These are phyloP conservation scores for Fusarium guadeloupense DNA, from an alignment of 2,329 filamentous ascomycete genomes.

Conservation along the genomic window DNA sequence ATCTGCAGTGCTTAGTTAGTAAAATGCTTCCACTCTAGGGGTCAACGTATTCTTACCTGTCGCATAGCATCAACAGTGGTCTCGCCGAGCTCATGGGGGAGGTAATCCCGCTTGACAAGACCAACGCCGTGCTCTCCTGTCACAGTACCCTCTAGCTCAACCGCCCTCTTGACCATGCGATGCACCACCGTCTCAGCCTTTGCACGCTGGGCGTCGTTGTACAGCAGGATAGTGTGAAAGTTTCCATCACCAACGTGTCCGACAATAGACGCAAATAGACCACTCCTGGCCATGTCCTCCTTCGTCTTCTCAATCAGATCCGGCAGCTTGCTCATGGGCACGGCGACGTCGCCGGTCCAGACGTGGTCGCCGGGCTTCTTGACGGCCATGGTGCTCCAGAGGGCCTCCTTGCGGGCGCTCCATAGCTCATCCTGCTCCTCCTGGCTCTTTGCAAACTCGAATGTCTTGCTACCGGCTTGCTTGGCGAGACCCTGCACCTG, in stretches of 20 bases:
- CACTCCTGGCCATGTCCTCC: slow-evolving; percentile 54
- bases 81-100: slow-evolving; percentile 79
- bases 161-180: slow-evolving; percentile 84
- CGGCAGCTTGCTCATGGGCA: slow-evolving; percentile 78
- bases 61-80: slow-evolving; percentile 83
- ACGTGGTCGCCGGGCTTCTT: slow-evolving; percentile 73
- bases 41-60: slow-evolving; percentile 63
- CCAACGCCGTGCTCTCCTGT: slow-evolving; percentile 89
- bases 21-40: not conserved
- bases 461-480: slow-evolving; percentile 69
- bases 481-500: slow-evolving; percentile 72
- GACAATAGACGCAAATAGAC: slow-evolving; percentile 63
- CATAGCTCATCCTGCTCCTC: slow-evolving; percentile 81
- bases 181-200: slow-evolving; percentile 78
- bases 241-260: slow-evolving; percentile 82
- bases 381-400: slow-evolving; percentile 81
- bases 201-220: slow-evolving; percentile 72
- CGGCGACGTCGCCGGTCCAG: slow-evolving; percentile 88
- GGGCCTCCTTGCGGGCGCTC: slow-evolving; percentile 83
- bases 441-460: slow-evolving; percentile 78
- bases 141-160: slow-evolving; percentile 86
- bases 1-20: slow-evolving; percentile 59
- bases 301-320: slow-evolving; percentile 80
- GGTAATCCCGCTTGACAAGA: slow-evolving; percentile 84
- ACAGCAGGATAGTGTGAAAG: slow-evolving; percentile 73